These are phyloP conservation scores for Emmonsia crescens DNA, from an alignment of 2,329 filamentous ascomycete species.

Conservation along the genomic window DNA sequence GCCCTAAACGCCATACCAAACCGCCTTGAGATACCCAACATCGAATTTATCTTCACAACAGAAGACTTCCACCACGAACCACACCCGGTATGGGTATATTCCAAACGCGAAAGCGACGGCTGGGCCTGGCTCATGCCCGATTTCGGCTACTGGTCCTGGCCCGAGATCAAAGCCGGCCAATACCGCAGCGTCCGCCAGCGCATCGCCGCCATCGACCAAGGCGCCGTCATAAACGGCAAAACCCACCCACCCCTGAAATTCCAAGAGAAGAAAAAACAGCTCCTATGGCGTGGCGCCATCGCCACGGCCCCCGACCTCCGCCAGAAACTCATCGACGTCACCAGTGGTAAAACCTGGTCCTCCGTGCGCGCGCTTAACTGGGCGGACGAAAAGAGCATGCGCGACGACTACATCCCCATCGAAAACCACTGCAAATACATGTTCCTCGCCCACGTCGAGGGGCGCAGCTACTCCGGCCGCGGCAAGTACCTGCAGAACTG, in stretches of 20 bases:
- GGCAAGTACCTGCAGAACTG: slow-evolving; percentile 46
- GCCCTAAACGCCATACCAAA: slow-evolving; percentile 34
- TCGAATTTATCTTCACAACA: slow-evolving; percentile 40
- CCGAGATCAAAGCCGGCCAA: slow-evolving; percentile 36
- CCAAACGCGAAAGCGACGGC: slow-evolving; percentile 28
- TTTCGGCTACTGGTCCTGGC: slow-evolving; percentile 45
- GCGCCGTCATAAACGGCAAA: slow-evolving; percentile 16
- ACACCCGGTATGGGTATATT: slow-evolving; percentile 35
- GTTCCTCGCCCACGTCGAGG: slow-evolving; percentile 45
- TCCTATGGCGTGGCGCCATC: slow-evolving; percentile 40
- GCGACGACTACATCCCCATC: slow-evolving; percentile 37
- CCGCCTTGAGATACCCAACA: slow-evolving; percentile 33
- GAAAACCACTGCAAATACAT: slow-evolving; percentile 46
- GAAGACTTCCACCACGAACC: slow-evolving; percentile 34
- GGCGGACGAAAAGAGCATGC: slow-evolving; percentile 29
- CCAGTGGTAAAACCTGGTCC: slow-evolving; percentile 36
- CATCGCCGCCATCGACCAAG: slow-evolving; percentile 29
- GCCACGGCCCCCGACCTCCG: slow-evolving; percentile 30
- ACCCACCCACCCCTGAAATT: slow-evolving; percentile 16
- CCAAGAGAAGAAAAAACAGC: slow-evolving; percentile 33
- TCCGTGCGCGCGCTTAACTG: slow-evolving; percentile 35
- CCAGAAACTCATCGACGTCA: slow-evolving; percentile 28
- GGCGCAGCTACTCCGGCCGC: slow-evolving; percentile 43
- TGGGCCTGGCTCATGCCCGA: slow-evolving; percentile 43
- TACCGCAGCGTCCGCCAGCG: slow-evolving; percentile 34